phyloP scores from a whole-genome alignment of 2,329 filamentous ascomycete genomes.

The Mariannaea elegans region DNA sequence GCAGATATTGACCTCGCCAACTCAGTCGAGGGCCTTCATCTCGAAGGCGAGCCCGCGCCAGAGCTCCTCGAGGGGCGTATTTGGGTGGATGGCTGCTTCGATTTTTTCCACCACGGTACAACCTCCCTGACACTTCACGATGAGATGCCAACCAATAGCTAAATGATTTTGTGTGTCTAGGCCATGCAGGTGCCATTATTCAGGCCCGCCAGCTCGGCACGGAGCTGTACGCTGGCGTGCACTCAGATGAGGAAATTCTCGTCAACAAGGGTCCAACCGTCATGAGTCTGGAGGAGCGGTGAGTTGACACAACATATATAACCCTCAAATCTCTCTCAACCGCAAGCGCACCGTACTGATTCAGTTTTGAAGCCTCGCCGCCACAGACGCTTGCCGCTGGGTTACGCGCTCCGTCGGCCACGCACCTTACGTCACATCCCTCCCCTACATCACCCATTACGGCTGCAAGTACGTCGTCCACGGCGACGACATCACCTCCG shows the following conservation, averaged over 20 bases:
- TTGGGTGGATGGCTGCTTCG: conserved; percentile 99
- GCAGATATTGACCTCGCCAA: conserved; percentile 31
- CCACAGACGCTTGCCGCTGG: conserved; percentile 96
- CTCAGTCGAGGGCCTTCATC: conserved; percentile 38
- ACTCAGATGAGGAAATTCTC: conserved; percentile 94
- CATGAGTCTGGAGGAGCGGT: conserved; percentile 92
- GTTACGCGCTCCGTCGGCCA: conserved; percentile 83
- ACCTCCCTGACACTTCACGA: neutral
- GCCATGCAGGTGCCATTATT: conserved; percentile 95
- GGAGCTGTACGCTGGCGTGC: conserved; percentile 90
- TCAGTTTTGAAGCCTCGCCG: conserved; percentile 70
- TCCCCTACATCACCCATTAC: conserved; percentile 94
- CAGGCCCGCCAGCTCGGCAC: conserved; percentile 91
- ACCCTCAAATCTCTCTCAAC: too few relatives aligned
- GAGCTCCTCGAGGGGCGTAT: conserved; percentile 76
- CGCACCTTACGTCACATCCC: conserved; percentile 93
- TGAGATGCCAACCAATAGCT: neutral
- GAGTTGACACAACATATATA: too few relatives aligned
- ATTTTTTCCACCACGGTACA: conserved; percentile 95
- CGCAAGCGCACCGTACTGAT: too few relatives aligned
- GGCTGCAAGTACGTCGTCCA: conserved; percentile 96
- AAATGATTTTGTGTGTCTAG: conserved; percentile 51
- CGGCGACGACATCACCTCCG: conserved; percentile 96
- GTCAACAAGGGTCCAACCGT: conserved; percentile 98
- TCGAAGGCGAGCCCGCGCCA: conserved; percentile 58